Conservation (phyloP, 2,329 filamentous ascomycete species). For the Ophiostoma piceae region DNA sequence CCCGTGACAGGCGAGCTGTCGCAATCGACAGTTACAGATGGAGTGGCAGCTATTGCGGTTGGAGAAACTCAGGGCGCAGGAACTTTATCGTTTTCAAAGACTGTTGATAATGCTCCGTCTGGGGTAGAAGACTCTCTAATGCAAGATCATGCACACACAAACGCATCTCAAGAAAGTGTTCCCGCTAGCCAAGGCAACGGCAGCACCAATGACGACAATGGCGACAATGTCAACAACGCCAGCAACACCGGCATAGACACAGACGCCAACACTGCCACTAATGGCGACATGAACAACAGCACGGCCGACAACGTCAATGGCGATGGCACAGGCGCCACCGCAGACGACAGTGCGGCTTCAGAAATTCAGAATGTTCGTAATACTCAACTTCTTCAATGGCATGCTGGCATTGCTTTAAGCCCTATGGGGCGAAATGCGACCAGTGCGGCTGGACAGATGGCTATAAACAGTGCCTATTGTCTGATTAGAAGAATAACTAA, state of each 20-base stretch:
- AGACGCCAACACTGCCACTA: neutral
- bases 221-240: neutral
- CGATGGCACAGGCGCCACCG: neutral
- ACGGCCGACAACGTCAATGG: neutral
- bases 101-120: conserved; percentile 23
- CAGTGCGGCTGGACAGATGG: neutral
- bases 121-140: conserved; percentile 20
- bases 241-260: conserved; percentile 5
- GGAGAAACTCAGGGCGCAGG: conserved; percentile 23
- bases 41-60: conserved; percentile 19
- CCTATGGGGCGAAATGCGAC: neutral
- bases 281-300: conserved; percentile 12
- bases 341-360: conserved; percentile 14
- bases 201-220: conserved; percentile 10
- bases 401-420: neutral
- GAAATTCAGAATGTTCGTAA: conserved; percentile 26
- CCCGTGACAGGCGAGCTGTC: neutral
- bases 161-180: conserved; percentile 20
- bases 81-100: conserved; percentile 18
- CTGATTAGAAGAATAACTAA: neutral
- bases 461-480: neutral
- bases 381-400: conserved; percentile 4
- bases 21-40: conserved; percentile 20
- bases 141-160: conserved; percentile 22
- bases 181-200: conserved; percentile 17